Conservation (phyloP, 2,329 filamentous ascomycete species). For the Colletotrichum sojae region DNA sequence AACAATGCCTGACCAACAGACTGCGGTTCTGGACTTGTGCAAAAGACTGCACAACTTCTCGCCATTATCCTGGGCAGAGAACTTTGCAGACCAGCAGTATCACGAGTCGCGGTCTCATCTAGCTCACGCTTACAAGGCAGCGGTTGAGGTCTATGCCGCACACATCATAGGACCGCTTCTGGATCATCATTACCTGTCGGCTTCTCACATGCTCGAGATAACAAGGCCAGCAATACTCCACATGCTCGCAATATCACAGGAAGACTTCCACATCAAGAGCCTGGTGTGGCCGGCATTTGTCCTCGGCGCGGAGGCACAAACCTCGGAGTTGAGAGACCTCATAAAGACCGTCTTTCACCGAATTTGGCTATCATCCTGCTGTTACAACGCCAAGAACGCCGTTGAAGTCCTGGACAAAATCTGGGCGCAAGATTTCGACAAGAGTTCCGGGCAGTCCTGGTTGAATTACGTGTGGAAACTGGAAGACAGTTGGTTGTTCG, state of each 20-base stretch:
- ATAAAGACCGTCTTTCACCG: constrained; percentile 14
- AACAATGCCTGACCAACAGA: neutral
- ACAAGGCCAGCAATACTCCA: constrained; percentile 21
- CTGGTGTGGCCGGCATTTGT: constrained; percentile 34
- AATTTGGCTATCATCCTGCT: constrained; percentile 35
- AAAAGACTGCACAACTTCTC: constrained; percentile 13
- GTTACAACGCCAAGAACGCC: constrained; percentile 32
- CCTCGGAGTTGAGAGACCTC: constrained; percentile 7
- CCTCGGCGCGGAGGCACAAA: constrained; percentile 23
- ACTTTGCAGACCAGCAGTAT: constrained; percentile 11
- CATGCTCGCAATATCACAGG: constrained; percentile 8
- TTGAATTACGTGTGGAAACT: constrained; percentile 26
- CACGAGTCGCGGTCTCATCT: constrained; percentile 26
- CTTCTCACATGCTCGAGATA: neutral
- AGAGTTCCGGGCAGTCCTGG: constrained; percentile 11
- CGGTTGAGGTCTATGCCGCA: constrained; percentile 29
- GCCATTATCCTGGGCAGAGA: constrained; percentile 15
- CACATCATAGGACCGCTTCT: neutral
- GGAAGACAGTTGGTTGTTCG: constrained; percentile 34
- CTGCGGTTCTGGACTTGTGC: neutral
- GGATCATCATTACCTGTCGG: constrained; percentile 1
- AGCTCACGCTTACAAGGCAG: constrained; percentile 30
- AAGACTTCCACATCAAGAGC: constrained; percentile 36
- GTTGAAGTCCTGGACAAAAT: constrained; percentile 20
- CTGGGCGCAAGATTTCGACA: constrained; percentile 7